Evolutionary conservation across 371 early-diverging fungal genomes (phyloP).

Genomic region (Cokeromyces recurvatus): DNA sequence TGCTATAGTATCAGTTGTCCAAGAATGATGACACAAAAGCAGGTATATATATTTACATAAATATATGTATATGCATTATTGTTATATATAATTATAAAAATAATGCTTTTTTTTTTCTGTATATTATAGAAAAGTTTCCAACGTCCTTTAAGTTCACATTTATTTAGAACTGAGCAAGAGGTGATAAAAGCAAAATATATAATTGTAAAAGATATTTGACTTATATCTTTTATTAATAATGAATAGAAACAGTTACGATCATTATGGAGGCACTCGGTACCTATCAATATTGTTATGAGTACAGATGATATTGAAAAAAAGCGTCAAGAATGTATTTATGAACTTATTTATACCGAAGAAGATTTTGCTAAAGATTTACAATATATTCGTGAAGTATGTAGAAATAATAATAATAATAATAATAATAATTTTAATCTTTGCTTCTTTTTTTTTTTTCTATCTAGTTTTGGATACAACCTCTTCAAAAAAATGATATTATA

Average conservation of each 20-base stretch:
- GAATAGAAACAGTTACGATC: conserved; percentile 3
- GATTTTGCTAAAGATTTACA: conserved; percentile 24
- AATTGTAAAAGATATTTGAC: too few relatives aligned
- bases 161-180: conserved; percentile 6
- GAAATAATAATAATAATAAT: too few relatives aligned
- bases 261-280: conserved; percentile 27
- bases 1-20: conserved; percentile 68
- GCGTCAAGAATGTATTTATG: conserved; percentile 31
- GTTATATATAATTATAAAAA: too few relatives aligned
- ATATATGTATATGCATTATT: too few relatives aligned
- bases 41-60: too few relatives aligned
- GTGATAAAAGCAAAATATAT: too few relatives aligned
- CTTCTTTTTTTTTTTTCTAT: too few relatives aligned
- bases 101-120: background rate
- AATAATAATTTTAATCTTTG: too few relatives aligned
- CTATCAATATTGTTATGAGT: conserved; percentile 13
- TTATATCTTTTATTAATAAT: too few relatives aligned
- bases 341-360: conserved; percentile 27
- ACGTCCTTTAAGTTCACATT: too few relatives aligned
- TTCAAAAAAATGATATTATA: conserved; percentile 66
- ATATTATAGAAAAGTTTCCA: background rate
- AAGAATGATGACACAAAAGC: conserved; percentile 16
- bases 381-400: conserved; percentile 18
- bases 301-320: conserved; percentile 18
- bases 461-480: conserved; percentile 73